Evolutionary conservation across 2,329 filamentous ascomycete species (phyloP).

Genomic region (Trichoderma lentiforme): DNA sequence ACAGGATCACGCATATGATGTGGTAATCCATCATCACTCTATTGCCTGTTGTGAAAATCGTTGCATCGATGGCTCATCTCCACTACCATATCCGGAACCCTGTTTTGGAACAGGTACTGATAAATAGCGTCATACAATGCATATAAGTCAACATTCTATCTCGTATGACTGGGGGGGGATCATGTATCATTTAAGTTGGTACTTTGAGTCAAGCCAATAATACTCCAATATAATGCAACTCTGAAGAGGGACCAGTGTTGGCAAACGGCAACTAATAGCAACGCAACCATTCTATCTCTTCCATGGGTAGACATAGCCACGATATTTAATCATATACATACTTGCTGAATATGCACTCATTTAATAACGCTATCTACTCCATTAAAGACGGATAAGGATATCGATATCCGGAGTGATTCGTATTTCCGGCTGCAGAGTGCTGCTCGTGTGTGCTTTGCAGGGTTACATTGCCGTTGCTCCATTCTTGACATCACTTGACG

Average conservation of each 20-base stretch:
- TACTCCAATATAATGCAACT: too few species aligned
- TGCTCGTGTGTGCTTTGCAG: neutral
- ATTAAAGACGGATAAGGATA: neutral
- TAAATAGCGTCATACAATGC: neutral
- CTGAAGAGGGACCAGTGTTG: fast-evolving
- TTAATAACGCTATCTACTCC: neutral
- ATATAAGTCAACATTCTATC: neutral
- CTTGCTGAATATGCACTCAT: neutral
- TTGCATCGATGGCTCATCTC: neutral
- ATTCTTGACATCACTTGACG: neutral
- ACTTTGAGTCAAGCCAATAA: too few species aligned
- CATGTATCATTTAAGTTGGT: too few species aligned
- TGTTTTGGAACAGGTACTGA: neutral
- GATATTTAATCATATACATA: too few species aligned
- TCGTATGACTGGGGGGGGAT: neutral
- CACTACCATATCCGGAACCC: neutral
- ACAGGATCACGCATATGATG: neutral
- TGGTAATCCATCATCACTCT: neutral
- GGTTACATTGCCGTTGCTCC: neutral
- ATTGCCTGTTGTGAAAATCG: neutral
- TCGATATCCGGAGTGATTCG: neutral
- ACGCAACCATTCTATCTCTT: neutral
- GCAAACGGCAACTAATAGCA: neutral
- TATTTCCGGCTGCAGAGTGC: neutral
- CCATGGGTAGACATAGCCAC: neutral